Conservation (phyloP, 306 rosid species). For the Rosa rugosa region DNA sequence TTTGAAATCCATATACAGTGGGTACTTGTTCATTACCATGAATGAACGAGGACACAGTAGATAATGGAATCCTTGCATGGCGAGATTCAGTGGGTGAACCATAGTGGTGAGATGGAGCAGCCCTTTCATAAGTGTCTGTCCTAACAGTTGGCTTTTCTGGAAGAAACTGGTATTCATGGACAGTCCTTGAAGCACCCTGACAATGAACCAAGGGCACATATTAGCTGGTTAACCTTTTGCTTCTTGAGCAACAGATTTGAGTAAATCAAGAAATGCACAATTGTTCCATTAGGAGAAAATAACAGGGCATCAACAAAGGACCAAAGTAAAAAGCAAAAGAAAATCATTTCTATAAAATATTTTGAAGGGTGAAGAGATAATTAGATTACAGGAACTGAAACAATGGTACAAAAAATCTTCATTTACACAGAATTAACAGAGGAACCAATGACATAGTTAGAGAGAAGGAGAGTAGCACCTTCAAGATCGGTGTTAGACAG, state of each 20-base stretch:
- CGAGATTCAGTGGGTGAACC: slow-evolving; percentile 44
- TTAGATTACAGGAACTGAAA: neutral
- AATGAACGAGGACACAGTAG: slow-evolving; percentile 35
- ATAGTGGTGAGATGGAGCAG: slow-evolving; percentile 40
- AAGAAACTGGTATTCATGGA: slow-evolving; percentile 75
- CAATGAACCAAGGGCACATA: slow-evolving; percentile 11
- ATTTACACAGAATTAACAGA: neutral
- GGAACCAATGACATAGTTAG: neutral
- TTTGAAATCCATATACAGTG: slow-evolving; percentile 48
- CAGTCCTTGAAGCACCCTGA: slow-evolving; percentile 60
- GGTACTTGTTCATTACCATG: slow-evolving; percentile 47
- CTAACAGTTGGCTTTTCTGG: slow-evolving; percentile 73
- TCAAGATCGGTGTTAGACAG: neutral
- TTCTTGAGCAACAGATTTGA: neutral
- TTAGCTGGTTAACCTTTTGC: slow-evolving; percentile 1
- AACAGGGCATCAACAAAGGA: neutral
- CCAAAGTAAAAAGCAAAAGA: neutral
- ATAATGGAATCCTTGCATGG: slow-evolving; percentile 40
- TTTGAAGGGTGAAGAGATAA: neutral
- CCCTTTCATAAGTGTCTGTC: slow-evolving; percentile 48
- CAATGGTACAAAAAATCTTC: neutral
- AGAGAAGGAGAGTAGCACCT: neutral
- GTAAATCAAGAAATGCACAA: neutral
- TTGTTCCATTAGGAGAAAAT: neutral
- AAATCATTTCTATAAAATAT: neutral